These are phyloP conservation scores for Chlamydomonas urium DNA, from an alignment of 139 green algal genomes.

Conservation along the genomic window DNA sequence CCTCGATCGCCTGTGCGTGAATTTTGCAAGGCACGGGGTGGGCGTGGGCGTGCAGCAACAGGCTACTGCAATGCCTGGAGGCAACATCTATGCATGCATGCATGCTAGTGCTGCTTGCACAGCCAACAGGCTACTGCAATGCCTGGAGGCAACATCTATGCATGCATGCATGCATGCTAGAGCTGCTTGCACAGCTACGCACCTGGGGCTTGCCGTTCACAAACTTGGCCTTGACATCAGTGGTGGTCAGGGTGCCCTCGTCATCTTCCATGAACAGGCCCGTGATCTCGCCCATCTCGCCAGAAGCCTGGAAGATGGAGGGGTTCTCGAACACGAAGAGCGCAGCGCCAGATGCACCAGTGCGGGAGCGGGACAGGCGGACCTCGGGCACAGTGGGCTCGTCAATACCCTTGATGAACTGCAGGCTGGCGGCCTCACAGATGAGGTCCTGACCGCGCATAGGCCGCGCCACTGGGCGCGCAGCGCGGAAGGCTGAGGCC, in stretches of 20 bases:
- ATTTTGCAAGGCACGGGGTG: not conserved
- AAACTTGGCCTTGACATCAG: constrained; percentile 97
- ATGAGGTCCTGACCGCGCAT: not conserved
- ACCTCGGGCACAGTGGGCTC: constrained; percentile 92
- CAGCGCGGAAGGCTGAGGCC: too few species aligned
- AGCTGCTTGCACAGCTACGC: not conserved
- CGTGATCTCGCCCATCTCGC: constrained; percentile 82
- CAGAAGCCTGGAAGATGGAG: constrained; percentile 80
- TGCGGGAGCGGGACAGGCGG: constrained; percentile 73
- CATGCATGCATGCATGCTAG: not conserved
- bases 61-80: not conserved
- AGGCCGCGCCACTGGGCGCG: constrained; percentile 8
- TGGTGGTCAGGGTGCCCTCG: constrained; percentile 80
- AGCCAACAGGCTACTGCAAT: not conserved
- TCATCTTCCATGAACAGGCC: constrained; percentile 96
- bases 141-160: not conserved
- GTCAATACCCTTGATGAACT: constrained; percentile 55
- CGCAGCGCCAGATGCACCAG: constrained; percentile 80
- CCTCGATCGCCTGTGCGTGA: constrained; percentile 59
- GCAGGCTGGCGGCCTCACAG: not conserved
- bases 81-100: not conserved
- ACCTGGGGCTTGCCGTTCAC: constrained; percentile 90
- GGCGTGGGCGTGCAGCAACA: not conserved
- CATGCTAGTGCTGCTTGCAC: not conserved
- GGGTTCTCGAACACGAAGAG: constrained; percentile 90